Conservation (phyloP, 176 grass and related monocot species). For the Elymus sibiricus region DNA sequence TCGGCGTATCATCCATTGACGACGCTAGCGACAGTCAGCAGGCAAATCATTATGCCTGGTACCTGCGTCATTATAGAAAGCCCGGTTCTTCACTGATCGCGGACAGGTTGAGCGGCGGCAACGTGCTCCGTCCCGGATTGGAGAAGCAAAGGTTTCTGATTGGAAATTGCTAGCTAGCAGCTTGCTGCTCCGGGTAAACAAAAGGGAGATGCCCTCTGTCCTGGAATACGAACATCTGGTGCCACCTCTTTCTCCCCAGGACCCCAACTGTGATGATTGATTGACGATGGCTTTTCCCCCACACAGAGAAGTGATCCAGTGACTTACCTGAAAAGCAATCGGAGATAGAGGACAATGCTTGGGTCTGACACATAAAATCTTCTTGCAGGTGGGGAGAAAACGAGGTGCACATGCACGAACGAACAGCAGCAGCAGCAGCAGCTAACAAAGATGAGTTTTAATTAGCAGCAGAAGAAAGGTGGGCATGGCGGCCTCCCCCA, state of each 20-base stretch:
- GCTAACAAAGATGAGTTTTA: conserved; percentile 30
- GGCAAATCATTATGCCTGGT: conserved; percentile 18
- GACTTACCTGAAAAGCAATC: conserved; percentile 62
- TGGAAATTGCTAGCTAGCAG: conserved; percentile 36
- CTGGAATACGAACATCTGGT: conserved; percentile 42
- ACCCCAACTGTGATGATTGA: conserved; percentile 51
- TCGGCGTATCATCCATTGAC: conserved; percentile 32
- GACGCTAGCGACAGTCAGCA: conserved; percentile 25
- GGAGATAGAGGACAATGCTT: conserved; percentile 32
- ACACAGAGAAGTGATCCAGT: conserved; percentile 34
- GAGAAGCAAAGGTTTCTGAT: conserved; percentile 26
- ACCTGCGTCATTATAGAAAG: conserved; percentile 33
- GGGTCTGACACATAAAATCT: conserved; percentile 58
- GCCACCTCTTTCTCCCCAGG: conserved; percentile 42
- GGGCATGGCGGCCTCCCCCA: conserved; percentile 21
- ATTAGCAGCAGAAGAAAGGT: conserved; percentile 34
- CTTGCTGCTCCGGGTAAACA: conserved; percentile 43
- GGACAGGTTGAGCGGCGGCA: conserved; percentile 21
- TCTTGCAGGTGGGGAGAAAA: conserved; percentile 46
- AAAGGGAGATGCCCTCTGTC: conserved; percentile 53
- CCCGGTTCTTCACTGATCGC: neutral
- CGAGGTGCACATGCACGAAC: conserved; percentile 53
- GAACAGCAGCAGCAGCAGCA: conserved; percentile 14
- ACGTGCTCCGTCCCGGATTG: conserved; percentile 26
- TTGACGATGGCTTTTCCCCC: conserved; percentile 29